Evolutionary conservation across 2,329 filamentous ascomycete genomes (phyloP).

Genomic region (Talaromyces atroroseus): DNA sequence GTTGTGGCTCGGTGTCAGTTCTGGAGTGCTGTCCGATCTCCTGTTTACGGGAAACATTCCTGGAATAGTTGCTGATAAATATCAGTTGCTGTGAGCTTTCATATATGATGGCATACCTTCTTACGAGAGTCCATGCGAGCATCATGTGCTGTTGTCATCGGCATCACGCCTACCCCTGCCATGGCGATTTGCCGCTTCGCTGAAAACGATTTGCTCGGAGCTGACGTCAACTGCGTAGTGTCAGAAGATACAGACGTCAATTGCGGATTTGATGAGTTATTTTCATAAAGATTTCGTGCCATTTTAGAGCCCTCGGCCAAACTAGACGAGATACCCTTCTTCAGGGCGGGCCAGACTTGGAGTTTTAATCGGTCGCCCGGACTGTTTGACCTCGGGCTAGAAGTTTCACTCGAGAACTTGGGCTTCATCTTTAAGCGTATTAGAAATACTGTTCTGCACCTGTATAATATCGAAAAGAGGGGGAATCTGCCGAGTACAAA

Average conservation of each 20-base stretch:
- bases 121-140: conserved; percentile 23
- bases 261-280: background rate
- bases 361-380: conserved; percentile 16
- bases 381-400: conserved; percentile 1
- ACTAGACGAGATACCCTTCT: conserved; percentile 15
- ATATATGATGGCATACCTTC: conserved; percentile 3
- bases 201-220: conserved; percentile 13
- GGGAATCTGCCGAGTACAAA: conserved; percentile 6
- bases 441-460: background rate
- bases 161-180: conserved; percentile 15
- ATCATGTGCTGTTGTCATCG: conserved; percentile 18
- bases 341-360: conserved; percentile 21
- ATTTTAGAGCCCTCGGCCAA: conserved; percentile 7
- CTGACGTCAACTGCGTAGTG: conserved; percentile 12
- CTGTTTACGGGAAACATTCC: conserved; percentile 22
- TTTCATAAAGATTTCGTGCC: conserved; percentile 3
- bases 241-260: background rate
- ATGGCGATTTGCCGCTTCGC: conserved; percentile 19
- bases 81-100: background rate
- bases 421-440: background rate
- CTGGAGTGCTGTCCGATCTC: conserved; percentile 23
- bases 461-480: background rate
- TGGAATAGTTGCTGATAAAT: conserved; percentile 24
- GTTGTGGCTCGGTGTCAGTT: conserved; percentile 12
- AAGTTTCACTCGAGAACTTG: background rate